A percentile compares a stretch with the other conserved stretches of the same genome.
Conservation (phyloP, 2,329 filamentous ascomycete genomes). For the Claviceps paspali region DNA sequence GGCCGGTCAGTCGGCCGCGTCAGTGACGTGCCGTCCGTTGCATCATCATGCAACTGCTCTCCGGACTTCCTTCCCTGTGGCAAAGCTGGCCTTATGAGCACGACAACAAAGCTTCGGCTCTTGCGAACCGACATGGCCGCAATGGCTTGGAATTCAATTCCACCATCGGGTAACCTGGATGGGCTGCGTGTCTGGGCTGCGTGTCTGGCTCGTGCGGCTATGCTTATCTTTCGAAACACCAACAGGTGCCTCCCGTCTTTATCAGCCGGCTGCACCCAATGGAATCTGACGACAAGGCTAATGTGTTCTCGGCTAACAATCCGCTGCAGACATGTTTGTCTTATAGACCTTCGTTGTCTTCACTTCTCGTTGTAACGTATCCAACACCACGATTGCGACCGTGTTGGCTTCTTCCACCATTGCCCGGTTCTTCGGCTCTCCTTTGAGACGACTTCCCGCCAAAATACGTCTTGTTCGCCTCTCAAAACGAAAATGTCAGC, state of each 20-base stretch:
- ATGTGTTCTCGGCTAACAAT: background rate
- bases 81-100: background rate
- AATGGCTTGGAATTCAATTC: background rate
- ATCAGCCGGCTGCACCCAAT: too few relatives aligned
- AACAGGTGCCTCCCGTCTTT: slow-evolving; percentile 1
- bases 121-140: background rate
- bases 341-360: slow-evolving; percentile 1
- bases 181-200: background rate
- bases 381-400: background rate
- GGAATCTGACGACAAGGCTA: slow-evolving; percentile 1
- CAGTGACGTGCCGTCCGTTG: background rate
- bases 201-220: background rate
- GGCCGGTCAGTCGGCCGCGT: background rate
- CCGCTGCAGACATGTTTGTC: slow-evolving; percentile 1
- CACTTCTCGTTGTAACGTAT: background rate
- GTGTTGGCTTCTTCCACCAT: background rate
- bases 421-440: background rate
- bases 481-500: slow-evolving; percentile 30
- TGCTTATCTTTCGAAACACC: slow-evolving; percentile 6
- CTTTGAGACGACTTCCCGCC: too few relatives aligned
- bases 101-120: background rate
- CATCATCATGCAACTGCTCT: background rate
- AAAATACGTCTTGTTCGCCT: too few relatives aligned
- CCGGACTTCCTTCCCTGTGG: background rate
- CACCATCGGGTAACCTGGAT: too few relatives aligned